Evolutionary conservation across 345 rosid genomes (phyloP).

Genomic region (Syzygium jambos): DNA sequence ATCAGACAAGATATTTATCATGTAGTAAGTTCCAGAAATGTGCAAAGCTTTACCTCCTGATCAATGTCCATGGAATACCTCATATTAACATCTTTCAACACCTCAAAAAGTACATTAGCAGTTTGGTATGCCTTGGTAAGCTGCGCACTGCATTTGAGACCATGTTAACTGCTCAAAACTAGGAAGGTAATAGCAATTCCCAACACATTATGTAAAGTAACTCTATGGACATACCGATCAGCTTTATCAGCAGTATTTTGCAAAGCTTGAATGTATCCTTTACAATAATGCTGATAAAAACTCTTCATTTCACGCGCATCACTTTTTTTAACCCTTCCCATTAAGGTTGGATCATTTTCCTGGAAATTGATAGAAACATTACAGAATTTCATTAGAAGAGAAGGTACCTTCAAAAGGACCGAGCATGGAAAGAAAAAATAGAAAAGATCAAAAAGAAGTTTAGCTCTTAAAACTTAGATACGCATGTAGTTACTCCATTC

Average conservation of each 20-base stretch:
- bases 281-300: constrained; percentile 50
- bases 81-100: constrained; percentile 76
- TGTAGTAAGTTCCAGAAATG: background rate
- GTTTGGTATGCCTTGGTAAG: constrained; percentile 98
- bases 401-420: no score
- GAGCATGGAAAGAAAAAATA: no score
- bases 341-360: constrained; percentile 20
- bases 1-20: background rate
- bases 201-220: background rate
- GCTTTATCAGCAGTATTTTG: constrained; percentile 81
- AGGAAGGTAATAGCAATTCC: no score
- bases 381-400: no score
- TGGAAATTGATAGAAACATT: no score
- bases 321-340: constrained; percentile 46
- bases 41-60: constrained; percentile 48
- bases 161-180: background rate
- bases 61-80: constrained; percentile 85
- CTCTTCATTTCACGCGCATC: no score
- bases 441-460: no score
- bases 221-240: constrained; percentile 4
- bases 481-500: no score
- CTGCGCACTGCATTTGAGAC: constrained; percentile 59
- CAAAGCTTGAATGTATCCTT: constrained; percentile 66
- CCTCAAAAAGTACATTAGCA: constrained; percentile 96
- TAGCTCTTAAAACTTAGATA: no score